phyloP scores from a whole-genome alignment of 768 basidiomycete genomes.

The Lactarius pseudohatsudake region DNA sequence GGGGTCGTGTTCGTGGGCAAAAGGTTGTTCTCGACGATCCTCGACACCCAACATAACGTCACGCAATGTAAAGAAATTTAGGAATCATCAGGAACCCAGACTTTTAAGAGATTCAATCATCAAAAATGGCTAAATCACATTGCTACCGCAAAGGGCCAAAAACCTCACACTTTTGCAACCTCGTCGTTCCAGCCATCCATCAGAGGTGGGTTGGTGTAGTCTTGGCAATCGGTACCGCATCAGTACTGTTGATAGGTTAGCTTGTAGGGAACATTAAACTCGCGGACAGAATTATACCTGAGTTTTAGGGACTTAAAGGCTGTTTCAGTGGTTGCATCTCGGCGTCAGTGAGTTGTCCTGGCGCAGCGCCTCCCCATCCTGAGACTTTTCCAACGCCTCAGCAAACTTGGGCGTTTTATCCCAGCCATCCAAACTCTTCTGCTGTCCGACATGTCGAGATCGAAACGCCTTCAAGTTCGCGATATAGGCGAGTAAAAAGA shows the following conservation, averaged over 20 bases:
- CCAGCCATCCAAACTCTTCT: not conserved
- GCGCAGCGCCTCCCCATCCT: not conserved
- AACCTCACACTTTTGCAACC: not conserved
- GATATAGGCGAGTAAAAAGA: not conserved
- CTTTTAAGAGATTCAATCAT: too few species aligned
- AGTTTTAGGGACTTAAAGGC: not conserved
- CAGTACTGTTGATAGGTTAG: not conserved
- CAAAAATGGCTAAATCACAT: too few species aligned
- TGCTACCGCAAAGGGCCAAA: too few species aligned
- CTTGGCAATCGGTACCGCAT: not conserved
- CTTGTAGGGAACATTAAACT: not conserved
- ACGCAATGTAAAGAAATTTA: too few species aligned
- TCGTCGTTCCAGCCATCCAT: not conserved
- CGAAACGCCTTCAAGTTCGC: not conserved
- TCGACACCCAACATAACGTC: too few species aligned
- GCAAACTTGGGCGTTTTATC: not conserved
- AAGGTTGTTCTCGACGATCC: too few species aligned
- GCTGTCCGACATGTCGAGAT: not conserved
- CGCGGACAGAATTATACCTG: not conserved
- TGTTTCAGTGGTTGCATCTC: not conserved
- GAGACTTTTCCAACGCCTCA: not conserved
- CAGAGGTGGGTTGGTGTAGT: not conserved
- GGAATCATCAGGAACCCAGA: too few species aligned
- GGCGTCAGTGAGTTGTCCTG: not conserved
- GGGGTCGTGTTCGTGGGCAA: too few species aligned